A percentile compares a stretch with the other conserved stretches of the same genome.
These are phyloP conservation scores for Solanum etuberosum DNA, from an alignment of 257 asterid genomes.

Conservation along the genomic window DNA sequence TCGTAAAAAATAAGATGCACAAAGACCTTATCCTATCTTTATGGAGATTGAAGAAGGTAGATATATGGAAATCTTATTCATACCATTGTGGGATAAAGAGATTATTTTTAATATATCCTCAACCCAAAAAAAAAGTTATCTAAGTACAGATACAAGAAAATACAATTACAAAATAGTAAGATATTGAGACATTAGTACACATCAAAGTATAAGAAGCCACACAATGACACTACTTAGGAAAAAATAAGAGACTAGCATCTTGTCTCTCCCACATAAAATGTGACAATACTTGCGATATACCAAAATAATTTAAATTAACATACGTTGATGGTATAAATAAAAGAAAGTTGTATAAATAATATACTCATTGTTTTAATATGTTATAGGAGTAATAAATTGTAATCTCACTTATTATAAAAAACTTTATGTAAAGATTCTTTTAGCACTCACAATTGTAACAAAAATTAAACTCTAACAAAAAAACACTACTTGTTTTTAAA, in stretches of 20 bases:
- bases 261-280: not conserved
- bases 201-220: too few relatives aligned
- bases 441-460: too few relatives aligned
- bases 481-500: not conserved
- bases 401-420: not conserved
- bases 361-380: not conserved
- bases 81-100: fast-evolving
- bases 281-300: not conserved
- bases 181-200: not conserved
- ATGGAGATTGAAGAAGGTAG: not conserved
- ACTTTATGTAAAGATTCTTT: too few relatives aligned
- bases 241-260: not conserved
- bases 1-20: not conserved
- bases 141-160: not conserved
- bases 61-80: not conserved
- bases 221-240: not conserved
- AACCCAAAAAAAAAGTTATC: not conserved
- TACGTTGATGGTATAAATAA: not conserved
- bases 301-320: not conserved
- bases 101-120: not conserved
- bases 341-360: not conserved
- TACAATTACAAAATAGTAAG: not conserved
- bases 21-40: not conserved
- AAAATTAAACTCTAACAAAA: not conserved
- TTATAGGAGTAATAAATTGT: not conserved